Conservation (phyloP, 495 filamentous ascomycete genomes). For the Penicilliopsis zonata region DNA sequence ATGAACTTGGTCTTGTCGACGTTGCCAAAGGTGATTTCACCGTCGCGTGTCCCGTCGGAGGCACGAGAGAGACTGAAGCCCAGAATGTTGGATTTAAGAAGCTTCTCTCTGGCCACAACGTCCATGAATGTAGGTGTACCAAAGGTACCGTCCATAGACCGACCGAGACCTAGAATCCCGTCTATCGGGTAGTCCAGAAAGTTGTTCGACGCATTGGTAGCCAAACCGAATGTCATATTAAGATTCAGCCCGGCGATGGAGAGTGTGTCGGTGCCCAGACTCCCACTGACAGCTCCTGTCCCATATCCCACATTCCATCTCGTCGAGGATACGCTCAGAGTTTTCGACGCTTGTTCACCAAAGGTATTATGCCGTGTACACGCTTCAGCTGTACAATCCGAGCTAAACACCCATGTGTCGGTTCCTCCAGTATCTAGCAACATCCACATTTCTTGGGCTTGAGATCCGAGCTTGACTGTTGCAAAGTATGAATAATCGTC, state of each 20-base stretch:
- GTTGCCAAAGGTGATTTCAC: conserved; percentile 65
- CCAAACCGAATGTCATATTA: conserved; percentile 55
- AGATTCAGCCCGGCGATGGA: conserved; percentile 51
- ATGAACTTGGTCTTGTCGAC: conserved; percentile 51
- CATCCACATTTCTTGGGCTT: conserved; percentile 53
- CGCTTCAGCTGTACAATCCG: conserved; percentile 45
- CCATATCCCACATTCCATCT: conserved; percentile 57
- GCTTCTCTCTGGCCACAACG: conserved; percentile 39
- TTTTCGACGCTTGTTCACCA: conserved; percentile 45
- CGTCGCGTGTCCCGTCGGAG: conserved; percentile 52
- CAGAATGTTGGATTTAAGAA: conserved; percentile 52
- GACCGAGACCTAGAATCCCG: conserved; percentile 74
- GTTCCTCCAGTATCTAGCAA: conserved; percentile 69
- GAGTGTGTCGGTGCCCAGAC: conserved; percentile 49
- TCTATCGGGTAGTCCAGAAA: conserved; percentile 71
- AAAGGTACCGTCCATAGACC: conserved; percentile 25
- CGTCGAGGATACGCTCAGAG: conserved; percentile 32
- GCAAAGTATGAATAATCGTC: conserved; percentile 70
- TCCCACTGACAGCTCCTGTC: conserved; percentile 53
- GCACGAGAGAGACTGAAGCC: conserved; percentile 53
- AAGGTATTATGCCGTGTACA: conserved; percentile 59
- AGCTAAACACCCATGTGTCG: conserved; percentile 67
- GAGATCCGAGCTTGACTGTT: conserved; percentile 52
- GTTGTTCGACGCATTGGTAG: conserved; percentile 49
- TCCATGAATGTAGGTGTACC: conserved; percentile 51